Evolutionary conservation across 805 yeast genomes (phyloP).

Genomic region (Ogataea paradorogensis): DNA sequence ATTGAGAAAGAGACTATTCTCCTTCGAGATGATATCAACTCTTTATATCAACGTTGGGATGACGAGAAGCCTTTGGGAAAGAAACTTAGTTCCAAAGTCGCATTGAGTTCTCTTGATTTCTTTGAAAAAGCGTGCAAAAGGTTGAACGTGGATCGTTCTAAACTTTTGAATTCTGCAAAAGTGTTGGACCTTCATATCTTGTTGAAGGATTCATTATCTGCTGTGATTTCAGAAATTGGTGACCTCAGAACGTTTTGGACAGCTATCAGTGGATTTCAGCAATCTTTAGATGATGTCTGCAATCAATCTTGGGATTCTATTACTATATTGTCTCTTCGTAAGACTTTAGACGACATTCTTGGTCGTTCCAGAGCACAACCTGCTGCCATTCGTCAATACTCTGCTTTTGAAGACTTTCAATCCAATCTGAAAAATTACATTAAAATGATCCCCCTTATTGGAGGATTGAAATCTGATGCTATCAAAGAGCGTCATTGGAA

Average conservation of each 20-base stretch:
- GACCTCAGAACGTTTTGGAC: constrained; percentile 66
- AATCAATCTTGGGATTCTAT: constrained; percentile 47
- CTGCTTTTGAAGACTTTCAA: constrained; percentile 64
- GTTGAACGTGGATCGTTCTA: constrained; percentile 13
- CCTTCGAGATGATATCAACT: constrained; percentile 32
- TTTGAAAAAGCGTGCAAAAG: constrained; percentile 22
- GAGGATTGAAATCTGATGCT: constrained; percentile 51
- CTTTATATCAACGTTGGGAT: constrained; percentile 46
- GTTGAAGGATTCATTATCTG: constrained; percentile 29
- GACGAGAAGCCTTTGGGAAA: constrained; percentile 45
- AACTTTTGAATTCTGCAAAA: constrained; percentile 34
- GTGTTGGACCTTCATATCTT: constrained; percentile 35
- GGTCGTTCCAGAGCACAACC: constrained; percentile 51
- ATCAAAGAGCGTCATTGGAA: constrained; percentile 70
- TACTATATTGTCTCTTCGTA: constrained; percentile 43
- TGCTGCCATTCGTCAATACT: constrained; percentile 56
- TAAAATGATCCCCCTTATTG: constrained; percentile 37
- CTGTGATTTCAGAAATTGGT: constrained; percentile 44
- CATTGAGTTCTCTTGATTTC: constrained; percentile 37
- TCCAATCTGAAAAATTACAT: constrained; percentile 39
- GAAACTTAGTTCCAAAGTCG: constrained; percentile 39
- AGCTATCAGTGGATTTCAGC: constrained; percentile 51
- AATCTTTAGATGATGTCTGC: constrained; percentile 42
- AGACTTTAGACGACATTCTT: constrained; percentile 49
- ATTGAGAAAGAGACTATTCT: constrained; percentile 39